phyloP scores from a whole-genome alignment of 495 filamentous ascomycete species.

The Lepraria neglecta region DNA sequence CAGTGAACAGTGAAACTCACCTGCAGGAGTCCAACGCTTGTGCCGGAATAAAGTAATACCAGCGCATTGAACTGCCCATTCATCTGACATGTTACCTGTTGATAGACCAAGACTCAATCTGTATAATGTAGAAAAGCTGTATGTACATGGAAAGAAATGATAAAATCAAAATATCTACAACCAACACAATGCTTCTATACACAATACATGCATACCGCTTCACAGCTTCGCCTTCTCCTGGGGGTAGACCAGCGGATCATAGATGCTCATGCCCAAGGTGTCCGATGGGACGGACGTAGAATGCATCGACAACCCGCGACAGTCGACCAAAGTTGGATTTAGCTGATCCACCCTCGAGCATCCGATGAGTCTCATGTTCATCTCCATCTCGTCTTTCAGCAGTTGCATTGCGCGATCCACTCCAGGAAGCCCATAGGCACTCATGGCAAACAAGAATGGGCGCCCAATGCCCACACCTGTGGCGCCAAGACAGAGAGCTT shows the following conservation, averaged over 20 bases:
- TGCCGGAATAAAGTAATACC: too few relatives aligned
- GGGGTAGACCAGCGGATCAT: conserved; percentile 60
- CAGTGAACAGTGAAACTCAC: too few relatives aligned
- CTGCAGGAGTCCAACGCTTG: too few relatives aligned
- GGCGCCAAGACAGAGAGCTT: conserved; percentile 89
- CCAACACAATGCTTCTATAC: neutral
- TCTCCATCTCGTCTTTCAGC: conserved; percentile 96
- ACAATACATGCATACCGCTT: conserved; percentile 22
- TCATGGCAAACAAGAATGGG: conserved; percentile 96
- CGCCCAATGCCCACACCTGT: conserved; percentile 90
- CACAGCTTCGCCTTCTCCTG: conserved; percentile 53
- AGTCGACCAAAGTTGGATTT: conserved; percentile 71
- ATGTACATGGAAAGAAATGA: neutral
- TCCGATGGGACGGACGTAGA: conserved; percentile 60
- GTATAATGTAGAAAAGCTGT: neutral
- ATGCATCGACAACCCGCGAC: conserved; percentile 65
- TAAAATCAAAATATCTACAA: neutral
- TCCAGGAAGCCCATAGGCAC: conserved; percentile 77
- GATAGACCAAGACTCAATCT: too few relatives aligned
- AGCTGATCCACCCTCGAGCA: conserved; percentile 66
- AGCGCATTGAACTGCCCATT: too few relatives aligned
- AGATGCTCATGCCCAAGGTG: conserved; percentile 55
- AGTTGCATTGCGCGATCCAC: conserved; percentile 91
- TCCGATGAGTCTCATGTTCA: conserved; percentile 95
- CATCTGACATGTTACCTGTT: too few relatives aligned